Percentiles rank a stretch among this genome's conserved stretches.
phyloP scores from a whole-genome alignment of 345 rosid genomes.

The Eucalyptus leucophloia region DNA sequence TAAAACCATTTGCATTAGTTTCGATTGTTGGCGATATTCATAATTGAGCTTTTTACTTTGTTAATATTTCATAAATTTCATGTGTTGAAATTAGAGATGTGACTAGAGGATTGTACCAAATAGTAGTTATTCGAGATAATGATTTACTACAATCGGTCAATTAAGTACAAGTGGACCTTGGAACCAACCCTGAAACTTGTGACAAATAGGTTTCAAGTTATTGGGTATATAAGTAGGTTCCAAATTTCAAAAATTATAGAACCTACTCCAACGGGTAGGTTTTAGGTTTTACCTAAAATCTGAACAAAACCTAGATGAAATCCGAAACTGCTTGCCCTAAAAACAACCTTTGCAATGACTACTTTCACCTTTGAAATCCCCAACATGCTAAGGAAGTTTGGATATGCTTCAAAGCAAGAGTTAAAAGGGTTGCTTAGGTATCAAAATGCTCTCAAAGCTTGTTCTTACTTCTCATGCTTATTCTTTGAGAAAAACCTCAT shows the following conservation, averaged over 20 bases:
- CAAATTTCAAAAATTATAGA: background rate
- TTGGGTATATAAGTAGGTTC: background rate
- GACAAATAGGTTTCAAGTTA: background rate
- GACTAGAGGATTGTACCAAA: background rate
- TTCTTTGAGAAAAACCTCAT: background rate
- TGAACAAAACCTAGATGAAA: too few species aligned
- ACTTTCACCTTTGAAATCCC: background rate
- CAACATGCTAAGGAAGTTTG: background rate
- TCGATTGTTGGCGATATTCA: too few species aligned
- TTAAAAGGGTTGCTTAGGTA: background rate
- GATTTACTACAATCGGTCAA: background rate
- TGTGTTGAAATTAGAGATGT: background rate
- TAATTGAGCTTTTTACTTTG: background rate
- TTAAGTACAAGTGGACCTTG: background rate
- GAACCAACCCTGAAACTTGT: background rate
- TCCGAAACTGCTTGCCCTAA: accelerated
- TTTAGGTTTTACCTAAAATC: background rate
- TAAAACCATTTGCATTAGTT: background rate
- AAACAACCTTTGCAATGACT: background rate
- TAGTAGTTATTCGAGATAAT: too few species aligned
- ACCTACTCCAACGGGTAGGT: accelerated
- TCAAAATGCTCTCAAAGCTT: background rate
- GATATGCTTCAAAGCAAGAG: background rate
- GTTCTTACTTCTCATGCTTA: background rate
- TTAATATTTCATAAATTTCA: background rate